Conservation (phyloP, 352 stramenopile genomes). For the Elongisporangium prolatum region DNA sequence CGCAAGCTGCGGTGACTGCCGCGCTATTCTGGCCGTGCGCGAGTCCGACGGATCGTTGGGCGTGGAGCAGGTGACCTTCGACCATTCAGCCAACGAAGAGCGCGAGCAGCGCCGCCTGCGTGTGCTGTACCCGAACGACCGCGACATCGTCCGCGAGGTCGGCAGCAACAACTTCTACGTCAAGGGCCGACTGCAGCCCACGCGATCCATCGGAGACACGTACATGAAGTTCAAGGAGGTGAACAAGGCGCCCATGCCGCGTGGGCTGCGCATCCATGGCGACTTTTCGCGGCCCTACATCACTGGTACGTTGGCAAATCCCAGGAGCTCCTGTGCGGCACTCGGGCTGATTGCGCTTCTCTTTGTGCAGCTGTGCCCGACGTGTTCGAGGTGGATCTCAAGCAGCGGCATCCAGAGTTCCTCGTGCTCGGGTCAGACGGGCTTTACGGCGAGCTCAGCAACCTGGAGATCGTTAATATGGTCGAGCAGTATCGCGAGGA, state of each 20-base stretch:
- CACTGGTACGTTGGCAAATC: slow-evolving; percentile 16
- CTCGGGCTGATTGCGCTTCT: slow-evolving; percentile 6
- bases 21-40: slow-evolving; percentile 60
- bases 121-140: slow-evolving; percentile 52
- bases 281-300: slow-evolving; percentile 61
- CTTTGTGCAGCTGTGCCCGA: slow-evolving; percentile 39
- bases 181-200: slow-evolving; percentile 64
- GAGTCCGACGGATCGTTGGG: slow-evolving; percentile 38
- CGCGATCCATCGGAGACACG: slow-evolving; percentile 57
- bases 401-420: slow-evolving; percentile 47
- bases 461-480: slow-evolving; percentile 55
- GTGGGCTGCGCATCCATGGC: slow-evolving; percentile 46
- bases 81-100: slow-evolving; percentile 65
- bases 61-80: slow-evolving; percentile 61
- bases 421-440: slow-evolving; percentile 61
- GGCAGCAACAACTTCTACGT: slow-evolving; percentile 65
- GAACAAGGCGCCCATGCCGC: slow-evolving; percentile 57
- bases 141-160: slow-evolving; percentile 68
- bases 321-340: not conserved
- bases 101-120: slow-evolving; percentile 50
- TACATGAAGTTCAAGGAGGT: slow-evolving; percentile 80
- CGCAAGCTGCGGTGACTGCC: slow-evolving; percentile 60
- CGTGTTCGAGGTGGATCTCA: slow-evolving; percentile 57
- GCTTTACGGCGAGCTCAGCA: slow-evolving; percentile 55
- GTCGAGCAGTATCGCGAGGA: slow-evolving; percentile 39